These are phyloP conservation scores for Sanghuangporus weigelae DNA, from an alignment of 1,284 basidiomycete genomes.

Conservation along the genomic window DNA sequence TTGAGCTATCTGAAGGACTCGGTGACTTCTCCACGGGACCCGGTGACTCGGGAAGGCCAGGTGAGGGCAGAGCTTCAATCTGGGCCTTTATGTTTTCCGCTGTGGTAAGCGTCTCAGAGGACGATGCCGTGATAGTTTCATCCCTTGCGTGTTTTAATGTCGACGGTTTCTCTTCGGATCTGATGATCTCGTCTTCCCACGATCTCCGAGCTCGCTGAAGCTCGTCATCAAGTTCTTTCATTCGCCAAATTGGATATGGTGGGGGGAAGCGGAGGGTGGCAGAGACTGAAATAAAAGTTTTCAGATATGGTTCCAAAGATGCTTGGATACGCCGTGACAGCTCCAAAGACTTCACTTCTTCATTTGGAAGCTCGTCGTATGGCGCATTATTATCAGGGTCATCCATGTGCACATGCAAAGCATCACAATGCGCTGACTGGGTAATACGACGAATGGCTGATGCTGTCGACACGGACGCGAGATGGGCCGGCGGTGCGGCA, in stretches of 20 bases:
- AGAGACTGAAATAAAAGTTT: slow-evolving; percentile 86
- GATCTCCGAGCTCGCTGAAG: slow-evolving; percentile 60
- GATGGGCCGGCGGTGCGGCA: slow-evolving; percentile 45
- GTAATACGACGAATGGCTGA: neutral
- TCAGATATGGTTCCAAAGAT: slow-evolving; percentile 76
- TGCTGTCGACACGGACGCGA: neutral
- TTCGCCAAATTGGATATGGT: slow-evolving; percentile 78
- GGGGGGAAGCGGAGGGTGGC: slow-evolving; percentile 87
- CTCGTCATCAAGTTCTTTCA: slow-evolving; percentile 82
- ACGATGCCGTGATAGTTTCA: slow-evolving; percentile 32
- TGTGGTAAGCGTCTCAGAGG: slow-evolving; percentile 19
- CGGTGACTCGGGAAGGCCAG: slow-evolving; percentile 39
- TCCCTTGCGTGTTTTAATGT: slow-evolving; percentile 39
- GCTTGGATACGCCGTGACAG: slow-evolving; percentile 71
- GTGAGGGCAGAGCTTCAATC: slow-evolving; percentile 59
- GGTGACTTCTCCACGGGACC: slow-evolving; percentile 21
- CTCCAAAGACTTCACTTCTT: slow-evolving; percentile 61
- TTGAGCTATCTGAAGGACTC: neutral
- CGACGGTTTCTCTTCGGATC: slow-evolving; percentile 64
- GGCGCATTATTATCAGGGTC: slow-evolving; percentile 17
- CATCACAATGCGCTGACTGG: neutral
- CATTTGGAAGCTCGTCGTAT: slow-evolving; percentile 57
- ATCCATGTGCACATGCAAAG: neutral
- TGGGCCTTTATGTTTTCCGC: slow-evolving; percentile 57
- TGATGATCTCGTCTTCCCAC: slow-evolving; percentile 82